Base-by-base conservation (phyloP, 192 early-diverging fungal genomes). In the Coemansia sp. region DNA sequence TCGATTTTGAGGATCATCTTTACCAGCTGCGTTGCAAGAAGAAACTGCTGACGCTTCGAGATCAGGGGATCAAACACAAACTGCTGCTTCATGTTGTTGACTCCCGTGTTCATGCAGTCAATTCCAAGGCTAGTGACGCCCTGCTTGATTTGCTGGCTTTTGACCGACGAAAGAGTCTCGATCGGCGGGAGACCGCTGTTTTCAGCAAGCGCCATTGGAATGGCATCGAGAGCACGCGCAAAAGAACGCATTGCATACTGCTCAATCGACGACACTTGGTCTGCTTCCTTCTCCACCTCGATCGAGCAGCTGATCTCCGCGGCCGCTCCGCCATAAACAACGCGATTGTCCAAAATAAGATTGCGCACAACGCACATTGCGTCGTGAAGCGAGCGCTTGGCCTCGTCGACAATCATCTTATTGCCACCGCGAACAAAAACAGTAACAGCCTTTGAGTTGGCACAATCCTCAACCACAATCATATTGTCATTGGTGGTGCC, bases 231-330 rank as follows among this genome's bases (percentile, higher is more conserved):
- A 12, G 98, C 98, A 74, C 90, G 84, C 9, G 97, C 92, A 81
- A 98, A 99, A n/a, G 91, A 92, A 70, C 98, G 90, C 92, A 98
- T 97, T n/a, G 98, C 98, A 69, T 99, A 99, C 85, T 99, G 98
- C 85, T 99, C 97, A 62, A 98, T 93, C 12, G 88, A 80, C 19
- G 93, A 94, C 46, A 93, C 89, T 71, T 87, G 65, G 84, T 97
- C 97, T 21, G 97, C 97, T 55, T 90, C 95, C 67, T 90, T 88
- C 41, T 91, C 88, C 9, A 99, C 92, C 41, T 95, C 96, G 46
- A 99, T 84, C n/a, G 96, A 92, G 78, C 92, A 93, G 69, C 91
- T 87, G 69, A 99, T 95, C 83, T 99, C 98, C 52, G 98, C 97
- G 42, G 98, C 94, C 45, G 97, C 98, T 55, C 98, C 98, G 58